Evolutionary conservation across 1,284 basidiomycete species (phyloP).

Genomic region (Cryptococcus neoformans): DNA sequence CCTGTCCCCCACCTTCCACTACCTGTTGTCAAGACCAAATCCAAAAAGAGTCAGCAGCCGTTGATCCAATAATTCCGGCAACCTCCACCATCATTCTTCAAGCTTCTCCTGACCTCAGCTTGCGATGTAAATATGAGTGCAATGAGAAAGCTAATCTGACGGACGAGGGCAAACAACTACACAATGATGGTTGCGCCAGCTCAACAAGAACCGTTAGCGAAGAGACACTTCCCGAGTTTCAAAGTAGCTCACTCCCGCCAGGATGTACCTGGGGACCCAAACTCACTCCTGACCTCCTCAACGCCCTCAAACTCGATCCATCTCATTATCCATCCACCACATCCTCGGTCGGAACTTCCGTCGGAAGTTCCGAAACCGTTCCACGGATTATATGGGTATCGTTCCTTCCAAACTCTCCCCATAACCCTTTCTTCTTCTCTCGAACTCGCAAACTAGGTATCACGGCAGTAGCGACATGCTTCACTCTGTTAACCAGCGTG

Average conservation of each 20-base stretch:
- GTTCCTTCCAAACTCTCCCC: conserved; percentile 55
- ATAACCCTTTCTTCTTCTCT: conserved; percentile 60
- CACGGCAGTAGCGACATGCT: conserved; percentile 59
- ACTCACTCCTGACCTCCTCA: background rate
- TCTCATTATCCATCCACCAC: background rate
- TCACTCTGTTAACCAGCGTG: conserved; percentile 59
- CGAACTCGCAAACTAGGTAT: conserved; percentile 58
- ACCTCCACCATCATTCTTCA: background rate
- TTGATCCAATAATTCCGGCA: conserved; percentile 14
- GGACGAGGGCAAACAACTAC: too few relatives aligned
- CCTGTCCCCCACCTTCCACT: background rate
- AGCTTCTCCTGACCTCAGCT: too few relatives aligned
- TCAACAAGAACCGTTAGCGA: too few relatives aligned
- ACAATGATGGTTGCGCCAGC: too few relatives aligned
- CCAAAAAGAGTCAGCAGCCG: conserved; percentile 1
- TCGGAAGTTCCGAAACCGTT: too few relatives aligned
- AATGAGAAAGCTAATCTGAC: too few relatives aligned
- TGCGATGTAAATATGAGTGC: too few relatives aligned
- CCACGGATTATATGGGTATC: conserved; percentile 55
- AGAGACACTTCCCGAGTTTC: background rate
- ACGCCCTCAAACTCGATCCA: background rate
- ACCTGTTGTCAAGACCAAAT: background rate
- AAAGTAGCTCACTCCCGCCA: background rate
- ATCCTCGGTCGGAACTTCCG: background rate
- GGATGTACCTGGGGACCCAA: conserved; percentile 9